Percentiles rank a stretch among this genome's conserved stretches.
Evolutionary conservation across 129 eudicot genomes (phyloP).

Genomic region (Flaveria linearis): DNA sequence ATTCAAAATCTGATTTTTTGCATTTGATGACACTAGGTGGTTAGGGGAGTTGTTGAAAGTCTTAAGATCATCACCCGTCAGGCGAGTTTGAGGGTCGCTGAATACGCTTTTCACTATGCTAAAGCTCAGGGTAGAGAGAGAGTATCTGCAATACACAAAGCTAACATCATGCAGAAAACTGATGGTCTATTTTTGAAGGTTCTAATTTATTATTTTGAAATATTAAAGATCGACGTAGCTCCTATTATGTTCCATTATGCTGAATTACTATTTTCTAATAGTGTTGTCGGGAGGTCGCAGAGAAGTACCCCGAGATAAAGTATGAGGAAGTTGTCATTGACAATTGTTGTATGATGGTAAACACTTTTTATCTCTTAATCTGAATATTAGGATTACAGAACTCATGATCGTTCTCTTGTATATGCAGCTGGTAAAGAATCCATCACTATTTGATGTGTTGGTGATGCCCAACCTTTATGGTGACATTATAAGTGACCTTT

Average conservation of each 20-base stretch:
- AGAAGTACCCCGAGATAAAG: slow-evolving; percentile 85
- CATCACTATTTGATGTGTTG: slow-evolving; percentile 82
- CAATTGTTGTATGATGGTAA: slow-evolving; percentile 97
- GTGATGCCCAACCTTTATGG: slow-evolving; percentile 96
- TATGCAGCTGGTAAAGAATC: slow-evolving; percentile 92
- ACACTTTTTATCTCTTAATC: neutral
- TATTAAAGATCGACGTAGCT: neutral
- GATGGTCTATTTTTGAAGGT: slow-evolving; percentile 97
- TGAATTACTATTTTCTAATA: slow-evolving; percentile 26
- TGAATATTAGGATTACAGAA: neutral
- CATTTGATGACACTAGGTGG: slow-evolving; percentile 54
- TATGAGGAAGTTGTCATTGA: slow-evolving; percentile 97
- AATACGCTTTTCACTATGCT: slow-evolving; percentile 93
- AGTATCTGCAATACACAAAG: slow-evolving; percentile 95
- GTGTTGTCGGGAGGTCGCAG: slow-evolving; percentile 98
- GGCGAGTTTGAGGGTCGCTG: slow-evolving; percentile 95
- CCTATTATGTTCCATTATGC: slow-evolving; percentile 9
- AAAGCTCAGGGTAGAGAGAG: slow-evolving; percentile 83
- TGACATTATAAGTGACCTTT: slow-evolving; percentile 89
- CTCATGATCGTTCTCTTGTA: slow-evolving; percentile 9
- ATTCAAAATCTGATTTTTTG: neutral
- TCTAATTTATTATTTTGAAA: neutral
- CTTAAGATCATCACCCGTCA: slow-evolving; percentile 90
- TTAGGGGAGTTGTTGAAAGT: slow-evolving; percentile 98
- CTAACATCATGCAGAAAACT: slow-evolving; percentile 96